Evolutionary conservation across 495 filamentous ascomycete species (phyloP).

Genomic region (Hyaloscypha hepaticicola): DNA sequence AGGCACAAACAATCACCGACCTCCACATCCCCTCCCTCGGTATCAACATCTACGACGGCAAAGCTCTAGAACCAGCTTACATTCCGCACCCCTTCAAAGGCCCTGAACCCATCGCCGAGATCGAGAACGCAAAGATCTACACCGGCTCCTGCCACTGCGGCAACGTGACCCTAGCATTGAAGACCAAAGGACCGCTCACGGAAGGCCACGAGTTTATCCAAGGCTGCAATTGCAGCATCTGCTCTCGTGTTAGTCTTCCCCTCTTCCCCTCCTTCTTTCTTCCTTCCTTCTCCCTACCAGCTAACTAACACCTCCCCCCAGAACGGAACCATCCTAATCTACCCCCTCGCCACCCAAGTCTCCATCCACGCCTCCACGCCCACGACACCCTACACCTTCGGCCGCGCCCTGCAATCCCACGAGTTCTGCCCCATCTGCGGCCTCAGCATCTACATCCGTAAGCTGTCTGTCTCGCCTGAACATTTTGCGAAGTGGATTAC

Average conservation of each 20-base stretch:
- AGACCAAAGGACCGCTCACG: conserved; percentile 30
- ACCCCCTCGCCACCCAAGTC: conserved; percentile 3
- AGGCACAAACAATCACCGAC: conserved; percentile 34
- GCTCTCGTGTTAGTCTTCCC: conserved; percentile 37
- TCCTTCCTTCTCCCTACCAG: no score
- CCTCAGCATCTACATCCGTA: conserved; percentile 29
- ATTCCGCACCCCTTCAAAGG: conserved; percentile 38
- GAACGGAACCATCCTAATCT: conserved; percentile 6
- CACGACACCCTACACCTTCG: conserved; percentile 35
- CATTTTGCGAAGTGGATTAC: background rate
- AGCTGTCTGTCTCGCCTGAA: background rate
- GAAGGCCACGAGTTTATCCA: conserved; percentile 34
- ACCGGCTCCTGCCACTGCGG: conserved; percentile 55
- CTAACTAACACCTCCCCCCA: conserved; percentile 20
- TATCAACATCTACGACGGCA: conserved; percentile 39
- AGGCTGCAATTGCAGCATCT: conserved; percentile 45
- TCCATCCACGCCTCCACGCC: background rate
- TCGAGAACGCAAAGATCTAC: conserved; percentile 42
- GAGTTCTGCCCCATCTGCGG: conserved; percentile 48
- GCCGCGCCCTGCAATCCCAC: conserved; percentile 31
- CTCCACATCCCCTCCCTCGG: conserved; percentile 32
- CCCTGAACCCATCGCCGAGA: conserved; percentile 36
- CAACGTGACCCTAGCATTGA: conserved; percentile 42
- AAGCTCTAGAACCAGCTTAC: conserved; percentile 32
- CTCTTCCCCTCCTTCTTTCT: conserved; percentile 28